These are phyloP conservation scores for Puccinia horiana DNA, from an alignment of 1,284 basidiomycete species.

Conservation along the genomic window DNA sequence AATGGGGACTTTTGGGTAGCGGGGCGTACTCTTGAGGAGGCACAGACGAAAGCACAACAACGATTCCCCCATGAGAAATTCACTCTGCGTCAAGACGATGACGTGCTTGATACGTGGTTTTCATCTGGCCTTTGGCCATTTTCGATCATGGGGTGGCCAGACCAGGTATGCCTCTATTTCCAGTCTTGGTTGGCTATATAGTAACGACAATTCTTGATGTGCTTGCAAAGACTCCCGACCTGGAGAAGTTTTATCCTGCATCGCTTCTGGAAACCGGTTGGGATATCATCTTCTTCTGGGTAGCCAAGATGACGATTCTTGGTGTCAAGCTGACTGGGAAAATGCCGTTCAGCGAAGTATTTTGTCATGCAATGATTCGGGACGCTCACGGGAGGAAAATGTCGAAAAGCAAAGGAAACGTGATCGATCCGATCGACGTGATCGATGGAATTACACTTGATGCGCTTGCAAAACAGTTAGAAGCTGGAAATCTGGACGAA, in stretches of 20 bases:
- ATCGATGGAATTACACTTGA: slow-evolving; percentile 84
- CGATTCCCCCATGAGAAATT: slow-evolving; percentile 74
- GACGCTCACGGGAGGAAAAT: slow-evolving; percentile 99
- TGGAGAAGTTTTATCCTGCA: slow-evolving; percentile 81
- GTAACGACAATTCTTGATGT: slow-evolving; percentile 6
- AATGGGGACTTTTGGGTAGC: slow-evolving; percentile 88
- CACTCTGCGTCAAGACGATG: slow-evolving; percentile 87
- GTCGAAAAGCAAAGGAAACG: slow-evolving; percentile 97
- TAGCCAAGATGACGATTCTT: slow-evolving; percentile 95
- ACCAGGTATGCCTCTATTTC: slow-evolving; percentile 65
- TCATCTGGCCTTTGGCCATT: slow-evolving; percentile 98
- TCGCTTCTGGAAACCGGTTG: slow-evolving; percentile 93
- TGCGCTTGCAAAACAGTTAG: slow-evolving; percentile 80
- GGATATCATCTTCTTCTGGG: slow-evolving; percentile 99
- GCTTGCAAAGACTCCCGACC: slow-evolving; percentile 67
- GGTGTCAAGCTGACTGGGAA: slow-evolving; percentile 84
- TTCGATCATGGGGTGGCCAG: slow-evolving; percentile 96
- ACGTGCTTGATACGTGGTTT: slow-evolving; percentile 99
- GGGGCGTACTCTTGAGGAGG: slow-evolving; percentile 77
- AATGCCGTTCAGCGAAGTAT: slow-evolving; percentile 96
- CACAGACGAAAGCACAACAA: slow-evolving; percentile 72
- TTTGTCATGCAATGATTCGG: slow-evolving; percentile 92
- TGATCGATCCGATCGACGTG: slow-evolving; percentile 95
- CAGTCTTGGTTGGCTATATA: neutral
- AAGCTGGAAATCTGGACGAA: slow-evolving; percentile 89